These are phyloP conservation scores for Waitea zeae DNA, from an alignment of 1,284 basidiomycete genomes.

Conservation along the genomic window DNA sequence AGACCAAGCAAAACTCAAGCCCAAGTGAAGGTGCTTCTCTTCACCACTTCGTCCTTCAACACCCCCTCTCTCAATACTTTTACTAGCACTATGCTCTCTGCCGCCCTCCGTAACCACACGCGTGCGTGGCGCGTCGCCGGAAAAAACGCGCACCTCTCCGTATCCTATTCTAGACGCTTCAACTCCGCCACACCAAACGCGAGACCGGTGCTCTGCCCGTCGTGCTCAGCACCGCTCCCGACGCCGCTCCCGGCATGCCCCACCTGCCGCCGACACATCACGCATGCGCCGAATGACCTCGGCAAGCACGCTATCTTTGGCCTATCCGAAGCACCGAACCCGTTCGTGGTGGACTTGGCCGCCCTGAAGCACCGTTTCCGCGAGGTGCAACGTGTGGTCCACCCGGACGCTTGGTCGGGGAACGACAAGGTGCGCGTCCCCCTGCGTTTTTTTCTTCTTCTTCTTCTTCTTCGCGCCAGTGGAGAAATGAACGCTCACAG, in stretches of 20 bases:
- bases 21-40: too few relatives aligned
- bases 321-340: conserved; percentile 38
- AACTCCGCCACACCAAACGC: too few relatives aligned
- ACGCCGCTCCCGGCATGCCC: conserved; percentile 52
- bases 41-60: too few relatives aligned
- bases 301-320: conserved; percentile 48
- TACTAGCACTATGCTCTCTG: too few relatives aligned
- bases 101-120: too few relatives aligned
- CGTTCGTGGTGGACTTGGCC: conserved; percentile 39
- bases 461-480: conserved; percentile 18
- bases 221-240: conserved; percentile 38
- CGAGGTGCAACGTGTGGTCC: conserved; percentile 53
- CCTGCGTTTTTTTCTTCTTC: conserved; percentile 1
- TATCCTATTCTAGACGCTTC: too few relatives aligned
- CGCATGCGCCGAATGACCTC: conserved; percentile 28
- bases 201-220: too few relatives aligned
- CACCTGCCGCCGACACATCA: conserved; percentile 46
- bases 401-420: conserved; percentile 67
- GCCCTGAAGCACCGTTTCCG: conserved; percentile 45
- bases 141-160: too few relatives aligned
- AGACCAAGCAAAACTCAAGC: too few relatives aligned
- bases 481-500: too few relatives aligned
- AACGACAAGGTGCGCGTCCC: conserved; percentile 30
- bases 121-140: too few relatives aligned
- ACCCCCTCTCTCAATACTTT: too few relatives aligned